Evolutionary conservation across 1,284 basidiomycete species (phyloP), one percentile per base, ranked within the genome.

Genomic region (Pseudozyma hubeiensis): DNA sequence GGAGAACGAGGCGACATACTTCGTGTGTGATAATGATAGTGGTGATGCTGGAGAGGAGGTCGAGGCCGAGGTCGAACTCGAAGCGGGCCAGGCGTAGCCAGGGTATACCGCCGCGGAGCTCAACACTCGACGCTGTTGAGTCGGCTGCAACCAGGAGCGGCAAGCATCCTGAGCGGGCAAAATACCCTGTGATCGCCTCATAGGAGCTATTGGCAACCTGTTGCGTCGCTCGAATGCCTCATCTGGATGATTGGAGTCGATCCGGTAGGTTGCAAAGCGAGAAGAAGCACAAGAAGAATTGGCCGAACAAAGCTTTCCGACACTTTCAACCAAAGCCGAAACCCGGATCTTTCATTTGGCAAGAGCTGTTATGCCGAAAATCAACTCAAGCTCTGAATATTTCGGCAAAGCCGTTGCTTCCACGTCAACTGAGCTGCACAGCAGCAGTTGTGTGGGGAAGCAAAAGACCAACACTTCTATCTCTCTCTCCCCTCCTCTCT

Each of bases 121-220:
- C 43, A 69, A 44, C 11, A 52, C 52, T 5, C 66, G 60, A 1
- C 56, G 64, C 43, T 61, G 60, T 39, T 55, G 58, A 11, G 19
- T 1, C 4, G 51, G 48, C 24, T 55, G 66, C 40, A 51, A 53
- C 57, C 52, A 52, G 13, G 56, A 33, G 41, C 61, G 52, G 29
- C 55, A 69, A 31, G 56, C 66, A 37, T 69, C 61, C 56, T 40
- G 55, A 48, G 45, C 45, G 3, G 56, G 49, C 56, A 69, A 45
- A 60, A 61, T 5, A 53, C 55, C 45, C 17, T 50, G 48, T 17
- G 66, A 53, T 5, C 55, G 54, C 53, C 66, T 47, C 66, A 69
- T 69, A 5, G 31, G 43, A 44, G 55, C 52, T 44, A n/a, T 8
- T 7, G 7, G 0, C 24, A 10, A 11, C 14, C 14, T 48, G n/a